A percentile compares a stretch with the other conserved stretches of the same genome.
Evolutionary conservation across 2,329 filamentous ascomycete genomes (phyloP).

Genomic region (Mariannaea sp.): DNA sequence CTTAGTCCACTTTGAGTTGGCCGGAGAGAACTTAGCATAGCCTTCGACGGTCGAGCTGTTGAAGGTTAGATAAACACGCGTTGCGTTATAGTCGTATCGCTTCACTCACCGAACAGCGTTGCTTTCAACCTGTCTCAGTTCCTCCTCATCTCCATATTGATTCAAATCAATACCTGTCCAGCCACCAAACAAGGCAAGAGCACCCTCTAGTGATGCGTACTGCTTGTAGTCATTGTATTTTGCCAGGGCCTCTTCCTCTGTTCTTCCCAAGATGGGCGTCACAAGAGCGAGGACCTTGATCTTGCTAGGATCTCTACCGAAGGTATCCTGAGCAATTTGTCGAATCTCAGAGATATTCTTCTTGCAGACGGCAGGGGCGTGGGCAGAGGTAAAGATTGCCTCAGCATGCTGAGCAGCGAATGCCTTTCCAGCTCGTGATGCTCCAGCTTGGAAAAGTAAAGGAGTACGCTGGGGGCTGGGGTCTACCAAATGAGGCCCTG

Average conservation of each 20-base stretch:
- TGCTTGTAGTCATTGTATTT: slow-evolving; percentile 66
- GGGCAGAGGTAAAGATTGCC: slow-evolving; percentile 70
- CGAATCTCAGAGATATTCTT: slow-evolving; percentile 68
- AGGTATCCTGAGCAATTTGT: slow-evolving; percentile 54
- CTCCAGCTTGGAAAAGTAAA: slow-evolving; percentile 71
- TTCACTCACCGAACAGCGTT: slow-evolving; percentile 57
- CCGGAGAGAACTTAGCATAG: slow-evolving; percentile 61
- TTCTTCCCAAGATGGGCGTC: slow-evolving; percentile 67
- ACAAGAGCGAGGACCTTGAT: slow-evolving; percentile 73
- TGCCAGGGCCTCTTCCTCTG: slow-evolving; percentile 66
- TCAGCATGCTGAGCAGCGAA: slow-evolving; percentile 75
- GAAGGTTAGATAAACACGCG: slow-evolving; percentile 2
- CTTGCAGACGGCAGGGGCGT: slow-evolving; percentile 64
- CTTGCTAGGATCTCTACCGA: slow-evolving; percentile 60
- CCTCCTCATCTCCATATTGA: slow-evolving; percentile 67
- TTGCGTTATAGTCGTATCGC: background rate
- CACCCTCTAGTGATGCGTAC: slow-evolving; percentile 66
- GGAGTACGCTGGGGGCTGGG: slow-evolving; percentile 71
- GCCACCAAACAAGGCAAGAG: slow-evolving; percentile 71
- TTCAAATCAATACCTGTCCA: slow-evolving; percentile 68
- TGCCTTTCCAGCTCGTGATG: slow-evolving; percentile 65
- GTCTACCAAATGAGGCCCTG: slow-evolving; percentile 68
- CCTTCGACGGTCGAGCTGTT: slow-evolving; percentile 58
- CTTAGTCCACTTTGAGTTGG: slow-evolving; percentile 72
- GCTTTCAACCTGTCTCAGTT: slow-evolving; percentile 64